Evolutionary conservation across 495 filamentous ascomycete genomes (phyloP), one percentile per base, ranked within the genome.

Genomic region (Penicillium canariense): DNA sequence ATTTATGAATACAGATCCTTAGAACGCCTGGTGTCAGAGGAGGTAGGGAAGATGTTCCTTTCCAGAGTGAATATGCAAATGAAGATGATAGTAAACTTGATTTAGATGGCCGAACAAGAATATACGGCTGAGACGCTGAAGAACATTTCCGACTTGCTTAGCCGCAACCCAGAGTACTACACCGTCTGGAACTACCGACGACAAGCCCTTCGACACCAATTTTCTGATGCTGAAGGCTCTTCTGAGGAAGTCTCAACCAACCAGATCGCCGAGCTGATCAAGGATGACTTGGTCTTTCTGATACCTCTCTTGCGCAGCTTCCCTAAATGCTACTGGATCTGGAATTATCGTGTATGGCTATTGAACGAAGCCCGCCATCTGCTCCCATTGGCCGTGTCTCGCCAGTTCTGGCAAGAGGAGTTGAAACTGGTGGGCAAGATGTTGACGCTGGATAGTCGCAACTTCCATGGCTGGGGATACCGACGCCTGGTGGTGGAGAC

Each of bases 281-380:
- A 85, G 36, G 80, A 74, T 56, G 94, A 98, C 61, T 77, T 97
- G 23, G 67, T 71, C 22, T 94, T 96, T 66, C 82, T 91, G 32
- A 78, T 97, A 32, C 90, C 90, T 2, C 79, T 99, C 11, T 84
- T 97, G 32, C 77, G 84, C 30, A 82, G 90, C 56, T 90, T 82
- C 61, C 95, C 94, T 22, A 99, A 99, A 74, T 97, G 94, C 77
- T 99, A 99, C 77, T 97, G 94, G 91, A 90, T 99, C 38, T 99
- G 94, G 94, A 96, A 95, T 68, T 89, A 97, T 72, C 86, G 94
- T n/a, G 71, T 85, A 11, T 97, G 95, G 94, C 74, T 91, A 1
- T 75, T 99, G 15, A 73, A 86, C 42, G 82, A 89, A 67, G 84
- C 84, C 39, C 86, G 85, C 36, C 67, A 72, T 10, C 76, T 84